Evolutionary conservation across 1,139 yeast genomes (phyloP), one percentile per base, ranked within the genome.

Genomic region (Arxiozyma slooffiae): DNA sequence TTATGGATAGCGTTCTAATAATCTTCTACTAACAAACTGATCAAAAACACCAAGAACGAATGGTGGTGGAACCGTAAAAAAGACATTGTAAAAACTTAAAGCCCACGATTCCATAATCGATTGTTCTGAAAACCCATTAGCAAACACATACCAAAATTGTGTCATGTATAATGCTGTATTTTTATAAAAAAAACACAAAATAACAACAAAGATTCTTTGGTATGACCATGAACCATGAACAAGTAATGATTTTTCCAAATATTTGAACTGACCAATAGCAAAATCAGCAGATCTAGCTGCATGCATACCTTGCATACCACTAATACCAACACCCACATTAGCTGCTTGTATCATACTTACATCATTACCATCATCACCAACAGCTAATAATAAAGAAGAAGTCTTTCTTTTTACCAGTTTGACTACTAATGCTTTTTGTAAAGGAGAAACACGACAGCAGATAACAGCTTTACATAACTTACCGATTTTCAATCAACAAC

Each of bases 271-370:
- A 0, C 97, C 98, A 69, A 94, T 88, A 0, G 97, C 90, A 53
- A 92, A 81, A 73, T 94, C 99, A 0, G 99, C 98, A 68, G 95
- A 83, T 68, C 98, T 78, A 0, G 98, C 97, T 8, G 98, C 98
- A 68, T 94, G 99, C 89, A 90, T 90, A 60, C 99, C 99, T 71
- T 94, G 98, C 87, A 88, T 86, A 60, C 99, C 99, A 63, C 94
- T 87, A 58, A 92, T 92, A 65, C 99, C 99, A 44, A 92, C 95
- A 54, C 99, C 99, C 48, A 92, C 96, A 68, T 92, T 96, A 0
- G 98, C 98, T 16, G 97, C 97, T 69, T 92, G 98, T 59, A 92
- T 92, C 99, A 92, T 92, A 44, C 96, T 86, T 34, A 92, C 98
- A 71, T 92, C 99, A 64, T 92, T 92, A 4, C 98, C 97, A 59